These are phyloP conservation scores for Jimgerdemannia lactiflua DNA, from an alignment of 192 early-diverging fungal genomes.

Conservation along the genomic window DNA sequence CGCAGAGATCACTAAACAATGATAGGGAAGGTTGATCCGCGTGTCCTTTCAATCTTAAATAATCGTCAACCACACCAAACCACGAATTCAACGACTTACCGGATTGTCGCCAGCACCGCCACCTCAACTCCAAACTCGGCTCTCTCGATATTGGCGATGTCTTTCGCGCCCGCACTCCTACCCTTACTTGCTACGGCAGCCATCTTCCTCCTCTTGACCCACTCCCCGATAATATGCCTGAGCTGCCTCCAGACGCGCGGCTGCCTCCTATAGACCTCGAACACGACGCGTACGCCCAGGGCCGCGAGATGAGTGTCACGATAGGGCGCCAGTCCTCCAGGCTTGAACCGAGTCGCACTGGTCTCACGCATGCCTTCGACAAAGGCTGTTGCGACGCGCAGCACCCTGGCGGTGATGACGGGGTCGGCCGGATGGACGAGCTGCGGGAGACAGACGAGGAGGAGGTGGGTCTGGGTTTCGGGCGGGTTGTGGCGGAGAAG, in stretches of 20 bases:
- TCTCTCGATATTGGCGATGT: background rate
- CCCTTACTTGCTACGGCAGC: background rate
- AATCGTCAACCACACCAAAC: too few relatives aligned
- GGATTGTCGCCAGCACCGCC: conserved; percentile 44
- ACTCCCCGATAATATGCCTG: conserved; percentile 43
- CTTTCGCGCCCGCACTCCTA: background rate
- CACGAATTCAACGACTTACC: conserved; percentile 13
- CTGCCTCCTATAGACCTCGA: conserved; percentile 39
- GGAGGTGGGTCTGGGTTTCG: conserved; percentile 33
- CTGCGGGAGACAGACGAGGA: conserved; percentile 40
- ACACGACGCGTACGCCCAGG: conserved; percentile 45
- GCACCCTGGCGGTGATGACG: conserved; percentile 41
- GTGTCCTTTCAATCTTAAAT: background rate
- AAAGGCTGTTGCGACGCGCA: conserved; percentile 39
- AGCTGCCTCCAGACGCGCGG: conserved; percentile 54
- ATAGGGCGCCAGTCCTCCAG: conserved; percentile 5
- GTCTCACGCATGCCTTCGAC: conserved; percentile 23
- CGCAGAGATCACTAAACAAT: conserved; percentile 42
- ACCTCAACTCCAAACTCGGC: conserved; percentile 44
- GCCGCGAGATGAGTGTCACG: conserved; percentile 30
- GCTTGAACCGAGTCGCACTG: conserved; percentile 5
- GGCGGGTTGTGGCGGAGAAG: conserved; percentile 34
- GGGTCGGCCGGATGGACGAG: conserved; percentile 44
- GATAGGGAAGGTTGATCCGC: background rate
- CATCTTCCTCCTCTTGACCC: conserved; percentile 41